These are phyloP conservation scores for Candida sithepensis DNA, from an alignment of 805 yeast genomes.

Conservation along the genomic window DNA sequence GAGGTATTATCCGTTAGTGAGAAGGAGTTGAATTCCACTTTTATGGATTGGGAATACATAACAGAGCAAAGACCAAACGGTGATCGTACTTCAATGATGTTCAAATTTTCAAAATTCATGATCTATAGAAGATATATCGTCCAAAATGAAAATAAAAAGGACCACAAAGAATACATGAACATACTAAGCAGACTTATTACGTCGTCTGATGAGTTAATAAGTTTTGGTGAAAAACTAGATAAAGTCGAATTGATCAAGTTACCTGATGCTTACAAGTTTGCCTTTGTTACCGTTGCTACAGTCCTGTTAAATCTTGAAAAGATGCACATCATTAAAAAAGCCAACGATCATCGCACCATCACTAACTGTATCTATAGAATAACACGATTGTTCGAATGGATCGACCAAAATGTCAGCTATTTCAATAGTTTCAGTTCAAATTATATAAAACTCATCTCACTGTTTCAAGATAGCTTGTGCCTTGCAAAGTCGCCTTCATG, in stretches of 20 bases:
- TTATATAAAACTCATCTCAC: neutral
- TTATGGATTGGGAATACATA: constrained; percentile 25
- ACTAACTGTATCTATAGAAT: neutral
- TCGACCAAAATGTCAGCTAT: neutral
- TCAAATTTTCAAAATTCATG: constrained; percentile 22
- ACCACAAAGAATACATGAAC: neutral
- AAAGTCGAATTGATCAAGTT: neutral
- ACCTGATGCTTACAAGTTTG: neutral
- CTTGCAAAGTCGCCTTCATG: neutral
- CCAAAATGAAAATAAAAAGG: constrained; percentile 5
- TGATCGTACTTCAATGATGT: constrained; percentile 14
- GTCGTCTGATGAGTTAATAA: neutral
- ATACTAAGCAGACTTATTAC: neutral
- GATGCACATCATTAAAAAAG: neutral
- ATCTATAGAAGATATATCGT: constrained; percentile 20
- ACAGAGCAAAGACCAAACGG: constrained; percentile 20
- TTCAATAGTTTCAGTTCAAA: neutral
- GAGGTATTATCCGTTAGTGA: constrained; percentile 21
- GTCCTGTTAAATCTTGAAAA: neutral
- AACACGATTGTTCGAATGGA: neutral
- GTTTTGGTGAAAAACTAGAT: neutral
- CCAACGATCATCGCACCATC: neutral
- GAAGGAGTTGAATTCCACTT: constrained; percentile 21
- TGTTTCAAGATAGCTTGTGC: neutral
- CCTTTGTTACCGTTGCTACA: neutral